Conservation (phyloP, 306 rosid genomes). For the Inga leiocalycina region DNA sequence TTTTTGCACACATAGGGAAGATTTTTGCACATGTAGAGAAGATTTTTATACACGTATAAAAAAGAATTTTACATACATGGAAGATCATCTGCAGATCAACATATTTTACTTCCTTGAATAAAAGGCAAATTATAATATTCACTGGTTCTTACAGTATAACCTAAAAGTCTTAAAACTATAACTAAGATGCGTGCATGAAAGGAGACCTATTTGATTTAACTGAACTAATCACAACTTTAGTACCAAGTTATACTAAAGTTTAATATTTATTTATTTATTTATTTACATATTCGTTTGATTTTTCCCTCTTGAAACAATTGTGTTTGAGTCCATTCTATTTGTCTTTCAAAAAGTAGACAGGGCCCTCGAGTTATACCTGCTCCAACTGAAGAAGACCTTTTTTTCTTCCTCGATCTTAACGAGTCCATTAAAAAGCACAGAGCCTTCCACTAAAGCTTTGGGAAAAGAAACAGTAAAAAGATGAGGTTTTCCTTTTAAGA, state of each 20-base stretch:
- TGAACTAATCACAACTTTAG: neutral
- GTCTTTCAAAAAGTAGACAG: slow-evolving; percentile 17
- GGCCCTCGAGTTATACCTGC: slow-evolving; percentile 35
- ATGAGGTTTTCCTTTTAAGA: slow-evolving; percentile 19
- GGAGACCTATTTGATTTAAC: neutral
- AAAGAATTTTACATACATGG: no score
- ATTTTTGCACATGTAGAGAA: no score
- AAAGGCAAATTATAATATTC: neutral
- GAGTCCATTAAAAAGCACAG: neutral
- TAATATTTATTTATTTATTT: neutral
- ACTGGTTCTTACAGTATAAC: neutral
- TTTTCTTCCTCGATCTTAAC: slow-evolving; percentile 14
- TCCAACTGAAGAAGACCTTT: slow-evolving; percentile 25
- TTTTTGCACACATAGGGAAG: no score
- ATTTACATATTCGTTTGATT: neutral
- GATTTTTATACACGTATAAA: no score
- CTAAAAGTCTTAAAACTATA: neutral
- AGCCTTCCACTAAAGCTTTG: slow-evolving; percentile 1
- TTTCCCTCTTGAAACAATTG: no score
- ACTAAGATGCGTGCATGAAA: neutral
- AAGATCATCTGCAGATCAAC: neutral
- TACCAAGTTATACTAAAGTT: neutral
- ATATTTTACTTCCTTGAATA: neutral
- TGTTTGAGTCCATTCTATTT: neutral
- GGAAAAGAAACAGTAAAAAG: neutral